Base-by-base conservation (phyloP, 495 filamentous ascomycete species). In the Corynascus novoguineensis region DNA sequence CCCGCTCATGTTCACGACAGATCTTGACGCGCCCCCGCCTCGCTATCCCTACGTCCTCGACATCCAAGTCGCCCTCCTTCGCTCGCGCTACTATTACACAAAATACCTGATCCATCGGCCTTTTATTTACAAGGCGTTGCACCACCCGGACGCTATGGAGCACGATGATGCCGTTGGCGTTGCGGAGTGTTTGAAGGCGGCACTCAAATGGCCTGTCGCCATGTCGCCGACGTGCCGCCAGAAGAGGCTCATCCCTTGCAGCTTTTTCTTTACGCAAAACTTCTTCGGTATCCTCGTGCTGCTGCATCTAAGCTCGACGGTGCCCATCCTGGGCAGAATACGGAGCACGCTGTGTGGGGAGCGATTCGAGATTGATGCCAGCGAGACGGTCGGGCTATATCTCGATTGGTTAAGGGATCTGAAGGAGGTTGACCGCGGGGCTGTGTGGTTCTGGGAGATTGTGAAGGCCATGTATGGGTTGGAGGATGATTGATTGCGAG, bases 91-190 rank as follows among this genome's bases (percentile, higher is more conserved):
- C 69, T 83, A 83, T 66, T 81, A 82, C 65, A 73, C 78, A 12
- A 78, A 79, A 44, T 83, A 79, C 66, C 71, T 84, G 49, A 74
- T 83, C 53, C 74, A 83, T 59, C 74, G 79, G 14, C 81, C 82
- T 11, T 85, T 81, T 57, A 59, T 84, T 35, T 85, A 82, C 74
- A 85, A 85, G 60, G 81, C 79, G 2, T 64, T 85, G 28, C 80
- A 83, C 63, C 75, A 75, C 57, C 78, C 81, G 1, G 73, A 82
- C 37, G 63, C 73, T 47, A 73, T 83, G 68, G 79, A 73, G 8
- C 63, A 74, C 19, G 75, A 79, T 27, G 82, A 85, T 63, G 71
- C 72, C 7, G 59, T 74, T 15, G 78, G 75, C 42, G 75, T 71
- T 21, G 77, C 75, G 17, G 72, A 77, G 50, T 83, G 81, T 53